Percentiles rank a stretch among this genome's conserved stretches.
Conservation (phyloP, 2,329 filamentous ascomycete species). For the Aspergillus neoniger region DNA sequence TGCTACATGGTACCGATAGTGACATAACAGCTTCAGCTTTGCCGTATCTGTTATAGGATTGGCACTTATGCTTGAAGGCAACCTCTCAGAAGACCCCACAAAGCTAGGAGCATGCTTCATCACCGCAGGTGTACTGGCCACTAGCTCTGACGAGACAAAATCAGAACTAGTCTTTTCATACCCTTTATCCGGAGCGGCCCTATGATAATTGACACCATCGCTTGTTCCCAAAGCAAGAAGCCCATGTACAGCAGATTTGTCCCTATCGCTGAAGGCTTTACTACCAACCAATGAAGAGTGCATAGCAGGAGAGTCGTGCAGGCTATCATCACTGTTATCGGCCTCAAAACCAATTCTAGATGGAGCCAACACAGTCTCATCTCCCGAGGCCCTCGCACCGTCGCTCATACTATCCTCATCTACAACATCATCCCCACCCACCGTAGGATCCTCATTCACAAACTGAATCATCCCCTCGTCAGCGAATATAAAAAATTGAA, state of each 20-base stretch:
- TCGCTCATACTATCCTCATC: no score
- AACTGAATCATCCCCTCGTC: constrained; percentile 18
- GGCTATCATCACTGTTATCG: neutral
- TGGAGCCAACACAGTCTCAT: neutral
- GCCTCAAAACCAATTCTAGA: neutral
- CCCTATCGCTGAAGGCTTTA: constrained; percentile 23
- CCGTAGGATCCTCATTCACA: constrained; percentile 26
- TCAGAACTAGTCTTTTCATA: neutral
- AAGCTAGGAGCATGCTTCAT: neutral
- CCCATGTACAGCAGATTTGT: constrained; percentile 30
- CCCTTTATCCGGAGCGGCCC: neutral
- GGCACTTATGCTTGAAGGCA: neutral
- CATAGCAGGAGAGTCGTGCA: no score
- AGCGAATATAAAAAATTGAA: neutral
- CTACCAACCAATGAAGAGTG: neutral
- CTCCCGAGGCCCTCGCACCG: no score
- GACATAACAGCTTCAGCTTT: constrained; percentile 43
- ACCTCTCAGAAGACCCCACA: neutral
- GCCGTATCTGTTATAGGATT: constrained; percentile 7
- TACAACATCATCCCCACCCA: neutral
- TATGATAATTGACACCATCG: neutral
- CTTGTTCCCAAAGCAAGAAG: constrained; percentile 27
- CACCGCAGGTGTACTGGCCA: no score
- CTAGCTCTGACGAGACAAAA: no score
- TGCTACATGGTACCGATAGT: constrained; percentile 50